Conservation (phyloP, 768 basidiomycete species). For the Leccinum arenicola region DNA sequence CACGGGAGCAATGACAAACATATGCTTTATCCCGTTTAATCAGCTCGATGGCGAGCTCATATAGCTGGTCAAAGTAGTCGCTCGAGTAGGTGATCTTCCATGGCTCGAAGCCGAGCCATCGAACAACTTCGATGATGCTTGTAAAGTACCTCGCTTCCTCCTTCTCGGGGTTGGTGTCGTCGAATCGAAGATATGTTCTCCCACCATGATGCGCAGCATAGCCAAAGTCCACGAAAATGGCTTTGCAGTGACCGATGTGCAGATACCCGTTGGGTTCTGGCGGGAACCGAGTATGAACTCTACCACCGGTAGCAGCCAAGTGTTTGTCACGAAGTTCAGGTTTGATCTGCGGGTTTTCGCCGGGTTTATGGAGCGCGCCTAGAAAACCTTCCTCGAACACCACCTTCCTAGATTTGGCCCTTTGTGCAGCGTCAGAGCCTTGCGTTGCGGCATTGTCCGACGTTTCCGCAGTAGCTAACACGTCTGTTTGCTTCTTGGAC, state of each 20-base stretch:
- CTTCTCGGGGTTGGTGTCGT: conserved; percentile 98
- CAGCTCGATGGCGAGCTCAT: conserved; percentile 83
- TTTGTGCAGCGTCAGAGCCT: conserved; percentile 35
- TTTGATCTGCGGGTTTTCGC: conserved; percentile 86
- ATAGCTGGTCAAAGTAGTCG: conserved; percentile 89
- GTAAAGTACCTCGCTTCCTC: conserved; percentile 97
- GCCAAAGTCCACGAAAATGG: conserved; percentile 98
- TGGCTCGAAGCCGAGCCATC: conserved; percentile 97
- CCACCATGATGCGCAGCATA: conserved; percentile 95
- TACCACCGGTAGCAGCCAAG: conserved; percentile 72
- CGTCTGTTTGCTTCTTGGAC: conserved; percentile 43
- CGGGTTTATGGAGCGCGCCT: conserved; percentile 87
- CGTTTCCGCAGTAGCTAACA: conserved; percentile 4
- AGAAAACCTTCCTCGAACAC: conserved; percentile 97
- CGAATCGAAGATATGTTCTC: conserved; percentile 90
- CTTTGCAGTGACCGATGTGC: conserved; percentile 96
- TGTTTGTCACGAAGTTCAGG: conserved; percentile 79
- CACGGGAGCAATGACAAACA: conserved; percentile 94
- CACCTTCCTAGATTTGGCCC: conserved; percentile 44
- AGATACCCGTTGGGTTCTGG: conserved; percentile 98
- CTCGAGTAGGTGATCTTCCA: conserved; percentile 99
- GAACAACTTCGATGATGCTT: conserved; percentile 90
- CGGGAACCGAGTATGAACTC: conserved; percentile 94
- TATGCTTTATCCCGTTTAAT: conserved; percentile 92
- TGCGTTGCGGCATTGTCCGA: conserved; percentile 23